Evolutionary conservation across 192 early-diverging fungal species (phyloP), one percentile per base, ranked within the genome.

Genomic region (Phlyctochytrium planicorne): DNA sequence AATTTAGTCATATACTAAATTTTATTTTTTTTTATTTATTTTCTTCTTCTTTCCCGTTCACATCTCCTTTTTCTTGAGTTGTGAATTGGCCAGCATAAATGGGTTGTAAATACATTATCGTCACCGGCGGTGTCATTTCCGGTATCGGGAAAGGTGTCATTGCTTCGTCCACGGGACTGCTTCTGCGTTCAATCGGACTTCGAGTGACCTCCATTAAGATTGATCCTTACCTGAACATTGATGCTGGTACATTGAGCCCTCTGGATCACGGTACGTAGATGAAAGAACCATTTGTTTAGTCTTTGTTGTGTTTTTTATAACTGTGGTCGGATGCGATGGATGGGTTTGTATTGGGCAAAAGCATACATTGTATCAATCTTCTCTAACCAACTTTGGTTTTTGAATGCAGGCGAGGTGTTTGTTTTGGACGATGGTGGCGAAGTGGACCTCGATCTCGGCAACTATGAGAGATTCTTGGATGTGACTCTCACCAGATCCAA

Each of bases 71-170:
- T 47, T 47, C 20, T 47, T 47, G 40, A 47, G 40, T 20, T 47
- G 40, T 20, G 10, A 47, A 47, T 20, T 47, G 40, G 20, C 10
- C 29, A 12, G 10, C 50, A 52, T 4, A 32, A 60, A 56, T 56
- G 31, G n/a, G n/a, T n/a, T 63, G 69, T 60, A 98, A 97, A 82
- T 98, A 98, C 87, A 94, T 98, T 69, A 72, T 97, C 73, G 94
- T 98, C 62, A 94, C 92, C 66, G 97, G 97, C 55, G 97, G 97
- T 75, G 97, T 99, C 60, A 99, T 99, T 75, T 98, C 96, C 30
- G 97, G 97, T 36, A 97, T 99, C 71, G 97, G 97, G 69, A 99
- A 99, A 81, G 97, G 97, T 52, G 93, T 99, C 57, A 98, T 99
- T 80, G 97, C 97, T 31, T 98, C 96, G 53, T 95, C 93, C 32